phyloP scores from a whole-genome alignment of 2,329 filamentous ascomycete genomes.

The Curvularia lunata region DNA sequence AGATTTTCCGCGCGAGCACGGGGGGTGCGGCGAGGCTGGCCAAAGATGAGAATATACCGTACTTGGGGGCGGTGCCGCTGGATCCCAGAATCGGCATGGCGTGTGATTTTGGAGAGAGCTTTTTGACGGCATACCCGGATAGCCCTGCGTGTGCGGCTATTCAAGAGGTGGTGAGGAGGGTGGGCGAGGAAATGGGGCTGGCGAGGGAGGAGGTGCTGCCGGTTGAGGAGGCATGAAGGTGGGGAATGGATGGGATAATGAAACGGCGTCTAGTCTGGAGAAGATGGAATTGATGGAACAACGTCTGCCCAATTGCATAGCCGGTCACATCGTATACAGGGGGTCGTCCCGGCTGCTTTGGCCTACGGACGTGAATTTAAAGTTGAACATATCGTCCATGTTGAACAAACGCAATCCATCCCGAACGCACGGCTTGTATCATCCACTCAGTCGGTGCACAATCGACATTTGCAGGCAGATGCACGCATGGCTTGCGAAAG shows the following conservation, averaged over 20 bases:
- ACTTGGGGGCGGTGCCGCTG: slow-evolving; percentile 86
- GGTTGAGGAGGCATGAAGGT: slow-evolving; percentile 21
- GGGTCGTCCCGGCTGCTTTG: background rate
- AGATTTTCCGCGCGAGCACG: slow-evolving; percentile 91
- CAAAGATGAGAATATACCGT: slow-evolving; percentile 84
- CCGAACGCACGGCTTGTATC: background rate
- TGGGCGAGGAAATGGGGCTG: slow-evolving; percentile 59
- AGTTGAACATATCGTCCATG: background rate
- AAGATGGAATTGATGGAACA: too few relatives aligned
- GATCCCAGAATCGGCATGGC: slow-evolving; percentile 95
- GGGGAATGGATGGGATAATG: background rate
- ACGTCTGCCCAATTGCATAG: background rate
- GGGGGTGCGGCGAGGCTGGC: slow-evolving; percentile 83
- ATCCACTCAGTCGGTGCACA: background rate
- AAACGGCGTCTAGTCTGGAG: too few relatives aligned
- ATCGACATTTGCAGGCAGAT: background rate
- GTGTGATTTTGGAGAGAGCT: slow-evolving; percentile 97
- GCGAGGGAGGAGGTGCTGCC: slow-evolving; percentile 37
- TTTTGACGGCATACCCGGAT: slow-evolving; percentile 91
- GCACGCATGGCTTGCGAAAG: slow-evolving; percentile 1
- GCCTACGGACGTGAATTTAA: background rate
- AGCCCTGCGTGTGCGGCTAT: slow-evolving; percentile 88
- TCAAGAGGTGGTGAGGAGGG: slow-evolving; percentile 75
- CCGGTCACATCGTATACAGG: background rate
- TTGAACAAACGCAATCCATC: background rate